Evolutionary conservation across 768 basidiomycete genomes (phyloP).

Genomic region (Clavulina sp.): DNA sequence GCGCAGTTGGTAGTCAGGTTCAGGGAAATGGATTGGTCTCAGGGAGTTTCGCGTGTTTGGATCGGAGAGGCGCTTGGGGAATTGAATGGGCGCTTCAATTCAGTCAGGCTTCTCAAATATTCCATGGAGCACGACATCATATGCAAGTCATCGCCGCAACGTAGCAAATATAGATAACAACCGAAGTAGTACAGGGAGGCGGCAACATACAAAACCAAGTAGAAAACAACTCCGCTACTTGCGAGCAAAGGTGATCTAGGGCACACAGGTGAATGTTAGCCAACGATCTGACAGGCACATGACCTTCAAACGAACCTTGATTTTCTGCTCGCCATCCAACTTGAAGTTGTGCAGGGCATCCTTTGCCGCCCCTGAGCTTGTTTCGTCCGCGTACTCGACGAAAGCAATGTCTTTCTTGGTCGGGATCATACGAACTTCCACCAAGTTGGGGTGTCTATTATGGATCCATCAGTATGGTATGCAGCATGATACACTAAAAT

Average conservation of each 20-base stretch:
- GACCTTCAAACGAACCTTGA: constrained; percentile 46
- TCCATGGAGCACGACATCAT: too few species aligned
- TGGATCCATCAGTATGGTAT: background rate
- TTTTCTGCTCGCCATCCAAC: constrained; percentile 93
- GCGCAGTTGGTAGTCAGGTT: too few species aligned
- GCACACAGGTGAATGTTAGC: background rate
- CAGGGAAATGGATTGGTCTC: too few species aligned
- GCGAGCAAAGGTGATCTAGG: constrained; percentile 4
- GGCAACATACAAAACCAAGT: background rate
- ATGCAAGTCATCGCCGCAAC: too few species aligned
- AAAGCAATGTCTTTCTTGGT: constrained; percentile 97
- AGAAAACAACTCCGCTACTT: background rate
- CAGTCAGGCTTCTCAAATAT: too few species aligned
- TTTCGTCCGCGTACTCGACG: constrained; percentile 93
- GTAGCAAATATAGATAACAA: too few species aligned
- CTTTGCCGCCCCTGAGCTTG: constrained; percentile 75
- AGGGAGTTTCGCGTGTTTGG: too few species aligned
- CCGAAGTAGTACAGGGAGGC: too few species aligned
- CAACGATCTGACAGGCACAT: background rate
- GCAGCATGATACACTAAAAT: background rate
- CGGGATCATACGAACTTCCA: constrained; percentile 97
- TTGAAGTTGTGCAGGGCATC: constrained; percentile 97
- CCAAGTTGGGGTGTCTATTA: constrained; percentile 72
- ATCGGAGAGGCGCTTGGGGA: too few species aligned
- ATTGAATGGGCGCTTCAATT: too few species aligned